A percentile compares a stretch with the other conserved stretches of the same genome.
Evolutionary conservation across 495 filamentous ascomycete genomes (phyloP).

Genomic region (Penicillium argentinense): DNA sequence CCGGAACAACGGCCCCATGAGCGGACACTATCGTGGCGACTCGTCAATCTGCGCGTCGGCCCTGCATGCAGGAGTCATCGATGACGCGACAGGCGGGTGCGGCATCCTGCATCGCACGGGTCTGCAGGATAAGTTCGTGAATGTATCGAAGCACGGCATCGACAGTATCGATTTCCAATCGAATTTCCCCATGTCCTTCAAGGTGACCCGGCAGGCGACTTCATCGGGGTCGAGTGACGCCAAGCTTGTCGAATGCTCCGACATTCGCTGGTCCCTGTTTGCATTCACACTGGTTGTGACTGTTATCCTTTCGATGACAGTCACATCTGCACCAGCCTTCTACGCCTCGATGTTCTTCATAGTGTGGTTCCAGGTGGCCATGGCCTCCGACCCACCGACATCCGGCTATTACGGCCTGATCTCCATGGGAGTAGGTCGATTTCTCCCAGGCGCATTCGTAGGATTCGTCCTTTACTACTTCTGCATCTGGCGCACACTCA

Average conservation of each 20-base stretch:
- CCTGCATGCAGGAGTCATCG: conserved; percentile 70
- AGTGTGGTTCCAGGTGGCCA: conserved; percentile 72
- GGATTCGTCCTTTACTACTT: conserved; percentile 71
- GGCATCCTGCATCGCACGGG: conserved; percentile 67
- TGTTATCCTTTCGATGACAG: conserved; percentile 61
- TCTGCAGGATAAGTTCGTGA: conserved; percentile 52
- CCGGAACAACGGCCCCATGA: conserved; percentile 30
- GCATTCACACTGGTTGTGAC: conserved; percentile 64
- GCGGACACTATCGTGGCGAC: conserved; percentile 68
- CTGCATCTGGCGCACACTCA: conserved; percentile 48
- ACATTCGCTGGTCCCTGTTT: conserved; percentile 68
- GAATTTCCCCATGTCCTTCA: conserved; percentile 68
- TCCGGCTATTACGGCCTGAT: conserved; percentile 54
- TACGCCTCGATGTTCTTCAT: conserved; percentile 65
- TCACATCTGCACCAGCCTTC: conserved; percentile 62
- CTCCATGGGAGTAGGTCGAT: conserved; percentile 63
- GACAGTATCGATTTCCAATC: conserved; percentile 64
- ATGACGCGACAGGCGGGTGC: conserved; percentile 66
- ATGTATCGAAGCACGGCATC: conserved; percentile 58
- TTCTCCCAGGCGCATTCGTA: conserved; percentile 70
- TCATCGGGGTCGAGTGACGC: conserved; percentile 15
- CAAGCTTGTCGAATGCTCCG: conserved; percentile 48
- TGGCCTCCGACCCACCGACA: conserved; percentile 69
- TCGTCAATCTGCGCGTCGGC: conserved; percentile 75
- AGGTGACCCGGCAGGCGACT: conserved; percentile 43